Evolutionary conservation across 345 rosid genomes (phyloP), one percentile per base, ranked within the genome.

Genomic region (Salix koriyanagi): DNA sequence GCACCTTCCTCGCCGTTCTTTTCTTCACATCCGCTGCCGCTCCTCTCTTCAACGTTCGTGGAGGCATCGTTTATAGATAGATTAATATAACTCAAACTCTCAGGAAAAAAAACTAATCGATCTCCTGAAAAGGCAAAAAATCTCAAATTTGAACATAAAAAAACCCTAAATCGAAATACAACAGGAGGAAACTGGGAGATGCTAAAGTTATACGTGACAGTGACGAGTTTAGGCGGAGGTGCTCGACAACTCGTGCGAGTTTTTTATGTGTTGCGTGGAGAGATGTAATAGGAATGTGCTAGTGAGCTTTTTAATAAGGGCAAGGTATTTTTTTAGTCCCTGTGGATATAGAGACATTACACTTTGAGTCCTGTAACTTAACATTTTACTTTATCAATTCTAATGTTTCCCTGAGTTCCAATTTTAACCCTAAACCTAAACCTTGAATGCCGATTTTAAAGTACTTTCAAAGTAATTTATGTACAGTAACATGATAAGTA

Each of bases 41-140:
- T 62, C 96, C 97, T 70, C 94, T 88, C 83, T 94, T 94, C 71
- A 85, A 88, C 34, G 77, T 73, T 71, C 91, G 83, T 11, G 98
- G 98, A 80, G 97, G 94, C 98, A 94, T 94, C 30, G 39, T 67
- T 58, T 26, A 5, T 26, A 15, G 54, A 28, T 8, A 8, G 36
- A 25, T 21, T 14, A 52, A 50, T 48, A 2, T 21, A 30, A 30
- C 16, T 21, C 65, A 26, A 6, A 25, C 18, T 30, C 56, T 15
- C 32, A 0, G 9, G 18, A 1, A 52, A 23, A 2, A 14, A 50
- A 52, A 18, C 73, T 39, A 34, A 65, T 7, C 36, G 54, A 77
- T 46, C 42, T 30, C 70, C 36, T 16, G 41, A 37, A 34, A 4
- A 7, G 19, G 26, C 37, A 65, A 12, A 67, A 62, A 21, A 7